phyloP scores from a whole-genome alignment of 192 early-diverging fungal species.

The Coemansia umbellata region DNA sequence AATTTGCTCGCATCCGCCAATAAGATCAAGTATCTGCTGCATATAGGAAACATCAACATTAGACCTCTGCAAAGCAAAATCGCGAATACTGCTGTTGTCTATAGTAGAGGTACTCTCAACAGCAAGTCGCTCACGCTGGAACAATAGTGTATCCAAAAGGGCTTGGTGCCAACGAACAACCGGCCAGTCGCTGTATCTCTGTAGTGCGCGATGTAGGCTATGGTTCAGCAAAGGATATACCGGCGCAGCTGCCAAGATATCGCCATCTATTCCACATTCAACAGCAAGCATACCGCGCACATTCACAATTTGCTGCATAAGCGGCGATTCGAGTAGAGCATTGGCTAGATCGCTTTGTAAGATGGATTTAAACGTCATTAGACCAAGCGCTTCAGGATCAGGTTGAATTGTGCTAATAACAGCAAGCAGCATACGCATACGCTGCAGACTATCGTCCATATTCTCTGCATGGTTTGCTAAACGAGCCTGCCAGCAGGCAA shows the following conservation, averaged over 20 bases:
- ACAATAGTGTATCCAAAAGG: constrained; percentile 16
- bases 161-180: constrained; percentile 30
- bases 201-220: constrained; percentile 13
- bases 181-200: background rate
- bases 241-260: constrained; percentile 9
- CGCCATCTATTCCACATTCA: background rate
- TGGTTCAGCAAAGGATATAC: constrained; percentile 15
- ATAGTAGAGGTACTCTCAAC: background rate
- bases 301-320: constrained; percentile 1
- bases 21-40: constrained; percentile 23
- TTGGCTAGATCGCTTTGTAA: background rate
- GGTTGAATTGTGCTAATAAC: constrained; percentile 20
- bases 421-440: constrained; percentile 26
- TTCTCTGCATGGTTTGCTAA: background rate
- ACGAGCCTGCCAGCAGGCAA: constrained; percentile 35
- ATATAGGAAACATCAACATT: constrained; percentile 18
- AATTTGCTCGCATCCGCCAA: constrained; percentile 20
- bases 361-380: constrained; percentile 4
- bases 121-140: constrained; percentile 27
- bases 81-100: background rate
- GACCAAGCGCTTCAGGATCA: background rate
- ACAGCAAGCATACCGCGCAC: constrained; percentile 17
- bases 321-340: background rate
- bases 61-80: constrained; percentile 30
- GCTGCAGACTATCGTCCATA: background rate